Evolutionary conservation across 1,284 basidiomycete genomes (phyloP).

Genomic region (Tilletia caries): DNA sequence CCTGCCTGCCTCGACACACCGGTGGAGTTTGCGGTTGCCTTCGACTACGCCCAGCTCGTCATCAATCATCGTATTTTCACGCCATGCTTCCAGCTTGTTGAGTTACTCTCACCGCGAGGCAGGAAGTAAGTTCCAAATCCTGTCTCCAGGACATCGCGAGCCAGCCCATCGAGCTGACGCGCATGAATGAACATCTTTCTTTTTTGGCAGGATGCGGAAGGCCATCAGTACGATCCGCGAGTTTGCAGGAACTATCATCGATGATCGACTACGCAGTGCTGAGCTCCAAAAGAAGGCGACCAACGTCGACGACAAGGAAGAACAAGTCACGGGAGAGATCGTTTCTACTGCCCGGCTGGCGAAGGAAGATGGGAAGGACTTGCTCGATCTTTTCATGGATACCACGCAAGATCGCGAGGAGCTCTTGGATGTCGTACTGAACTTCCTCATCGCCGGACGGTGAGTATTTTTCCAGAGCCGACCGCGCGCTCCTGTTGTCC

Average conservation of each 20-base stretch:
- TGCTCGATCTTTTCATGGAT: constrained; percentile 57
- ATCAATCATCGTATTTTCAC: constrained; percentile 40
- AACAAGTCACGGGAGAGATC: not conserved
- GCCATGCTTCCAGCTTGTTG: constrained; percentile 31
- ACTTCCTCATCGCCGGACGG: constrained; percentile 40
- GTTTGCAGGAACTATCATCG: constrained; percentile 35
- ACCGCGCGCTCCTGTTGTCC: too few species aligned
- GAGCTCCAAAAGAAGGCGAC: not conserved
- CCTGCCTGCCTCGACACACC: constrained; percentile 33
- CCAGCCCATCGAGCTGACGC: too few species aligned
- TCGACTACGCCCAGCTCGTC: constrained; percentile 48
- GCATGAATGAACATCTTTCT: too few species aligned
- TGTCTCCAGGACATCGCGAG: not conserved
- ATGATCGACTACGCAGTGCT: constrained; percentile 23
- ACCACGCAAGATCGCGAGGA: constrained; percentile 49
- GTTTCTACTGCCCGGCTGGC: not conserved
- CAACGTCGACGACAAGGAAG: not conserved
- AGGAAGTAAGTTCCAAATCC: constrained; percentile 14
- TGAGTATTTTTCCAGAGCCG: too few species aligned
- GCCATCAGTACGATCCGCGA: constrained; percentile 27
- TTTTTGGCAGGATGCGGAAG: not conserved
- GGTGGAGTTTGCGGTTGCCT: constrained; percentile 48
- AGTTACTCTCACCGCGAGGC: constrained; percentile 30
- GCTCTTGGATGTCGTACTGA: constrained; percentile 44
- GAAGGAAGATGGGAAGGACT: constrained; percentile 36